Evolutionary conservation across 805 yeast genomes (phyloP), one percentile per base, ranked within the genome.

Genomic region (Ogataea kodamae): DNA sequence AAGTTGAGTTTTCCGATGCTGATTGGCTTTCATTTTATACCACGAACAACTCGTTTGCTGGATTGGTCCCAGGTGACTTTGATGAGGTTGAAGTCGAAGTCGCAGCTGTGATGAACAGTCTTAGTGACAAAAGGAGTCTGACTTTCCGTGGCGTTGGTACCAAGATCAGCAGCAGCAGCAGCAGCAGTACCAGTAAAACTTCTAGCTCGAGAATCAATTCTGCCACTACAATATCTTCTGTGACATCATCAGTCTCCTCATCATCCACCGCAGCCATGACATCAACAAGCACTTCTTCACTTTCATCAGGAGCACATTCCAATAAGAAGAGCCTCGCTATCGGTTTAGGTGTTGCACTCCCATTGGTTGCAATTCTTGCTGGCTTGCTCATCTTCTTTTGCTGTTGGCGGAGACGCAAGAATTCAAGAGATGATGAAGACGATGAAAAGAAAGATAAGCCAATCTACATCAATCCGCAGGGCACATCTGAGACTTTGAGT

Each of bases 271-370:
- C 35, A 7, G 18, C 33, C n/a, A 21, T 21, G 16, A 22, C 25
- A 3, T 20, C 33, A 15, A 21, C 25, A 18, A n/a, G n/a, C n/a
- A n/a, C n/a, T 6, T 18, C 43, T 12, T 14, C 42, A 2, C 11
- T 40, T 18, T 17, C 30, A 19, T 11, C 36, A 6, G 12, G 28
- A 10, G 19, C 35, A 2, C 24, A 39, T 18, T 28, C 32, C 34
- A 61, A 59, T 26, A 67, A 64, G 33, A 80, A 73, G 45, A 72
- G 74, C 3, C 65, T 85, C n/a, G 96, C 95, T 0, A 83, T 90
- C 52, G 95, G 89, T 1, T 71, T 89, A 40, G 97, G 96, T 35
- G 89, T 84, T n/a, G 85, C 81, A 2, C 70, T 92, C 28, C 95
- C 96, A 1, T 61, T 75, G 3, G 70, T 70, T 2, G 48, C 83